Evolutionary conservation across 257 asterid genomes (phyloP).

Genomic region (Nicotiana obtusifolia): DNA sequence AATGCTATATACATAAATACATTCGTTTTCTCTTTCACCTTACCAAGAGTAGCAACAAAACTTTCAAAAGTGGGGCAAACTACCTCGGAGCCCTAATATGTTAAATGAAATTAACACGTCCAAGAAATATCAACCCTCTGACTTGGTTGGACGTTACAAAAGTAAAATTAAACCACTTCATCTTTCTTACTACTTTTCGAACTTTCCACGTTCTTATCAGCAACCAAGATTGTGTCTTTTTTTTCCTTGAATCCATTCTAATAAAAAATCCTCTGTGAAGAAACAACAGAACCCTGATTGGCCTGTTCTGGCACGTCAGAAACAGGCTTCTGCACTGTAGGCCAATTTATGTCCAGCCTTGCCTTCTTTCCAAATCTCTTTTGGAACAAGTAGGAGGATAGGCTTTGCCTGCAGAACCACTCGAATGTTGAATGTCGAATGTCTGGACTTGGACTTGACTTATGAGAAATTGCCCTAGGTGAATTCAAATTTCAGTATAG

Average conservation of each 20-base stretch:
- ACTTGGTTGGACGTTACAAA: not conserved
- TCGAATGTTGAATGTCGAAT: no score
- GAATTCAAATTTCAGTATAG: slow-evolving; percentile 44
- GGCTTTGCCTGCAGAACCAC: slow-evolving; percentile 28
- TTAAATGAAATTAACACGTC: not conserved
- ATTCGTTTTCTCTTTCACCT: not conserved
- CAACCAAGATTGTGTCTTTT: slow-evolving; percentile 11
- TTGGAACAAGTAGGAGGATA: slow-evolving; percentile 22
- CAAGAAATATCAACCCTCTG: not conserved
- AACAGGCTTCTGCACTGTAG: no score
- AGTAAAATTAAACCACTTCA: slow-evolving; percentile 8
- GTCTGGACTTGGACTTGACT: no score
- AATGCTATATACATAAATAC: not conserved
- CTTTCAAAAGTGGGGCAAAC: not conserved
- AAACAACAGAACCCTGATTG: slow-evolving; percentile 5
- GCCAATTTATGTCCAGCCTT: slow-evolving; percentile 10
- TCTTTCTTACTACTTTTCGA: slow-evolving; percentile 7
- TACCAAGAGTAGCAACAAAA: not conserved
- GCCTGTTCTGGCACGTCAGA: no score
- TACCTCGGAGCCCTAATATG: not conserved
- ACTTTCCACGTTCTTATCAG: slow-evolving; percentile 17
- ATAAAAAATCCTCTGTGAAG: no score
- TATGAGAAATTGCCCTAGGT: slow-evolving; percentile 35
- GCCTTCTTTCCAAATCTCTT: no score
- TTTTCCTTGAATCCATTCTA: slow-evolving; percentile 25